phyloP scores from a whole-genome alignment of 257 asterid species.

The Solanum pinnatisectum region DNA sequence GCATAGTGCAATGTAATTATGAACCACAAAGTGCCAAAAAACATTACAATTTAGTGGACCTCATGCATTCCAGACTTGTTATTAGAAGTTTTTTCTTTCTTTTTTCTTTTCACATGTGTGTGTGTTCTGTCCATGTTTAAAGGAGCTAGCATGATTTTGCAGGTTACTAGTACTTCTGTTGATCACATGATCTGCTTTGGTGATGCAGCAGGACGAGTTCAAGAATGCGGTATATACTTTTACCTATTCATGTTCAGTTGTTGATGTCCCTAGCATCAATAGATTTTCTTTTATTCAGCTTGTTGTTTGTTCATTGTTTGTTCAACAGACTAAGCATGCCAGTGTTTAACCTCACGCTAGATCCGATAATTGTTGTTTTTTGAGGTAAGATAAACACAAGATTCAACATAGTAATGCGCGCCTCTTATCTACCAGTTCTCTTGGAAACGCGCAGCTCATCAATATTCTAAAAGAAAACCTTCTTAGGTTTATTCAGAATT shows the following conservation, averaged over 20 bases:
- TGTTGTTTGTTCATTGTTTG: neutral
- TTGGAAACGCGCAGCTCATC: neutral
- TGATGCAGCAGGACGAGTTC: conserved; percentile 88
- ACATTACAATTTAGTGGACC: neutral
- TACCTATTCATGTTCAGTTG: neutral
- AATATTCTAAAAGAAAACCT: neutral
- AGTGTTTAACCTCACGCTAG: neutral
- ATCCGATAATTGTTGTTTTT: neutral
- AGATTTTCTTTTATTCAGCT: neutral
- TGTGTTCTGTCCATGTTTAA: neutral
- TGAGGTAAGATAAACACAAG: neutral
- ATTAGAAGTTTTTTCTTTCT: neutral
- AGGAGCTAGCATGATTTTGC: conserved; percentile 7
- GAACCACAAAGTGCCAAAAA: neutral
- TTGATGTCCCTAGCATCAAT: neutral
- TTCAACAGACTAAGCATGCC: neutral
- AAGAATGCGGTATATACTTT: conserved; percentile 60
- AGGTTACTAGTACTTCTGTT: conserved; percentile 70
- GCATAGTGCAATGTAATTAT: neutral
- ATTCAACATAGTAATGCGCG: neutral
- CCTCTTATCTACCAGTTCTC: neutral
- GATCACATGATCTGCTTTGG: conserved; percentile 91
- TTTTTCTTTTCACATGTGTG: neutral
- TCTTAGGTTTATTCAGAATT: neutral
- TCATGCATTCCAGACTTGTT: neutral